Evolutionary conservation across 1,284 basidiomycete species (phyloP).

Genomic region (Ustilago sp.): DNA sequence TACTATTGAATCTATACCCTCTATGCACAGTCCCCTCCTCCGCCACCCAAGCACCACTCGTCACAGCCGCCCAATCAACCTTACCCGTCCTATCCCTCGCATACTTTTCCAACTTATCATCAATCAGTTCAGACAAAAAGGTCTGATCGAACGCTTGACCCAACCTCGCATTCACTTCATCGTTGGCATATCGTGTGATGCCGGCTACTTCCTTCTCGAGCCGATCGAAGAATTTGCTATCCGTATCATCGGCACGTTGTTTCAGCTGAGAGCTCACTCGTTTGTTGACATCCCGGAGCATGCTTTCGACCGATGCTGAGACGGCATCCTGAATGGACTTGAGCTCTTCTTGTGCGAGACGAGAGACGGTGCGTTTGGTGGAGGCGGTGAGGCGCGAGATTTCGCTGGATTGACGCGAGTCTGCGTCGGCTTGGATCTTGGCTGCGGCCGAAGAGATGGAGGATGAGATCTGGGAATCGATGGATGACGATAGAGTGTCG

Average conservation of each 20-base stretch:
- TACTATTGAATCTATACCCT: constrained; percentile 41
- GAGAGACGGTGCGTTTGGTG: constrained; percentile 35
- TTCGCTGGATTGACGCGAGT: constrained; percentile 32
- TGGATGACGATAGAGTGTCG: constrained; percentile 29
- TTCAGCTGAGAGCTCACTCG: constrained; percentile 37
- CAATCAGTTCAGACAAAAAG: constrained; percentile 33
- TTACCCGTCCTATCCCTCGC: constrained; percentile 35
- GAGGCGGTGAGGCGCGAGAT: constrained; percentile 28
- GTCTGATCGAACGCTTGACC: constrained; percentile 45
- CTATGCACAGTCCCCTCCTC: constrained; percentile 40
- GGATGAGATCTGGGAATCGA: constrained; percentile 34
- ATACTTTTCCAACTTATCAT: constrained; percentile 31
- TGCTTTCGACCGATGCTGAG: constrained; percentile 34
- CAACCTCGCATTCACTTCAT: constrained; percentile 37
- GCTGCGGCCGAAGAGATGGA: constrained; percentile 24
- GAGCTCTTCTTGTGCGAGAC: constrained; percentile 46
- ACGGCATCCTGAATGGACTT: constrained; percentile 39
- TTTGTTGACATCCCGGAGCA: constrained; percentile 44
- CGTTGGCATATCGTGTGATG: constrained; percentile 44
- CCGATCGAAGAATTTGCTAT: constrained; percentile 29
- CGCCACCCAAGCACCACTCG: constrained; percentile 33
- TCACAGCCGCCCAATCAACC: constrained; percentile 34
- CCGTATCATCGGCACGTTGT: constrained; percentile 45
- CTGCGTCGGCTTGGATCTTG: constrained; percentile 32
- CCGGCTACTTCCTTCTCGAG: constrained; percentile 32